Base-by-base conservation (phyloP, 768 basidiomycete genomes). In the Mycena pura region DNA sequence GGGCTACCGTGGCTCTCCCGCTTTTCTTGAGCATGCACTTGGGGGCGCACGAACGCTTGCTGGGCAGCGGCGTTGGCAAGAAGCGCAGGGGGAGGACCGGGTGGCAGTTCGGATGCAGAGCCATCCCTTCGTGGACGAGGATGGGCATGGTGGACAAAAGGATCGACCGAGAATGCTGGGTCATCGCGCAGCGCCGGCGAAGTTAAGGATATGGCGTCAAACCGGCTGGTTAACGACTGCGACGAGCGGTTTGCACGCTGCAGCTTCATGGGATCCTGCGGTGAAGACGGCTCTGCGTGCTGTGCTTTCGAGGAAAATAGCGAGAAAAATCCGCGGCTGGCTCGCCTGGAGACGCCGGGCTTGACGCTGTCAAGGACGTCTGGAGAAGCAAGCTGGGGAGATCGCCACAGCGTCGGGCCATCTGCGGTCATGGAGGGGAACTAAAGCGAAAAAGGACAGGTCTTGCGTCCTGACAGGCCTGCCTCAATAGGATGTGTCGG, bases 261-360 rank as follows among this genome's bases (percentile, higher is more conserved):
- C 7, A 14, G 9, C 6, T 29, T 17, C 28, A 49, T 57, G 39
- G 44, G 19, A n/a, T n/a, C n/a, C n/a, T 48, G 62, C 24, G 57
- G 31, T 13, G 47, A 25, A 34, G 45, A n/a, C 38, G 49, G 31
- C 22, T 62, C 25, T 36, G n/a, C n/a, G n/a, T 22, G 44, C 43
- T 55, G 53, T 3, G 25, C 27, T 41, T 61, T 55, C 14, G 64
- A 51, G 10, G 49, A 62, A 47, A 66, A 62, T 39, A 61, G 34
- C 10, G 64, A 61, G 41, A 60, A 66, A 52, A 66, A 62, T 36
- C 53, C 43, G 11, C 57, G 58, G 32, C 64, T 65, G 22, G 32
- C 38, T 27, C 64, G 64, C 46, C 54, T 46, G 22, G 59, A 61
- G 44, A 28, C 29, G 24, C 40, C 49, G 24, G 52, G 49, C 21